A percentile compares a stretch with the other conserved stretches of the same genome.
phyloP scores from a whole-genome alignment of 2,329 filamentous ascomycete genomes.

The Ophiostoma quercus region DNA sequence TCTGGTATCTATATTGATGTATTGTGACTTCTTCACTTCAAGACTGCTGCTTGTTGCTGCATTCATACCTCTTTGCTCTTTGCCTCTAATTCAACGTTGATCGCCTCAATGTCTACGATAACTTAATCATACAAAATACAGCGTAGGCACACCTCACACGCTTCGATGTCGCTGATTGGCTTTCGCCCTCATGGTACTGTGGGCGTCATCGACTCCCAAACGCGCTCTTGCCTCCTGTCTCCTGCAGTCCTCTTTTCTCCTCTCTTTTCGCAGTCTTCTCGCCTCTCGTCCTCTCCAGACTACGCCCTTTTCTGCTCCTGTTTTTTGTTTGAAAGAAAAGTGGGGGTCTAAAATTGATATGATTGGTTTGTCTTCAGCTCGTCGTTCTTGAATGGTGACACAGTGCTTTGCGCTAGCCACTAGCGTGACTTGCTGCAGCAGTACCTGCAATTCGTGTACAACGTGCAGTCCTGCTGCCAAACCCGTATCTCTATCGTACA shows the following conservation, averaged over 20 bases:
- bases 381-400: constrained; percentile 12
- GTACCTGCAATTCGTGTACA: background rate
- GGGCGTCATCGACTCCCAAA: constrained; percentile 19
- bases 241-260: constrained; percentile 11
- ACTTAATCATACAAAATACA: background rate
- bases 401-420: constrained; percentile 20
- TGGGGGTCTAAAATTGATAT: background rate
- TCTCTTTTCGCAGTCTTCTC: background rate
- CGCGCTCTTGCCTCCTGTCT: constrained; percentile 18
- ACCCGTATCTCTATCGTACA: background rate
- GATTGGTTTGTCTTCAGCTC: constrained; percentile 17
- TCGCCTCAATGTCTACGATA: background rate
- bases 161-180: constrained; percentile 37
- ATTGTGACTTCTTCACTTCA: background rate
- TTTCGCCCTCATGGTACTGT: background rate
- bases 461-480: background rate
- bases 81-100: background rate
- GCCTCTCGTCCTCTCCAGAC: background rate
- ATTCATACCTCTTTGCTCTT: background rate
- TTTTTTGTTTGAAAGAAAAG: constrained; percentile 16
- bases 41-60: background rate
- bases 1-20: too few species aligned
- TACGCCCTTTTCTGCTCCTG: background rate
- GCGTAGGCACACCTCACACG: too few species aligned
- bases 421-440: constrained; percentile 18